Evolutionary conservation across 345 rosid species (phyloP), one percentile per base, ranked within the genome.

Genomic region (Citrus hindsii): DNA sequence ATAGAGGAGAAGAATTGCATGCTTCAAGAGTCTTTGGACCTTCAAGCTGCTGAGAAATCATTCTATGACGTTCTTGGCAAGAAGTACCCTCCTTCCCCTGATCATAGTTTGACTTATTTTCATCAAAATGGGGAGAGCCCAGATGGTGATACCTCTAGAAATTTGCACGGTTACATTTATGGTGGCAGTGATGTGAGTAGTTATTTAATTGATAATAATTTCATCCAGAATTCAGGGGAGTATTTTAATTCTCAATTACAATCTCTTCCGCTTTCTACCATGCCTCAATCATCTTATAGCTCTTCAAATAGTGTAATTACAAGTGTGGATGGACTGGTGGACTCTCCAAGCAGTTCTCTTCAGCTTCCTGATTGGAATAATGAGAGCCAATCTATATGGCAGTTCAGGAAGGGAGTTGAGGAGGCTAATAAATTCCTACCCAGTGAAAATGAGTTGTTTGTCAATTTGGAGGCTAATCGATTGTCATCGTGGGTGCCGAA

Each of bases 41-140:
- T 95, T 75, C 90, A 88, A 89, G 92, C 90, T 10, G 93, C 97
- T 10, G 99, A 95, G 88, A 90, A 90, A 83, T 87, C 99, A 2
- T 86, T 95, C n/a, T 95, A 95, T 56, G 98, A 93, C 66, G 96
- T 88, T 55, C 86, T 95, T 28, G 98, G 97, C 69, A 84, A 95
- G 88, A 95, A 89, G 76, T 92, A 95, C 74, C 99, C 99, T 40
- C 97, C 98, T 76, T 93, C 97, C 19, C 97, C 98, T 0, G 92
- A 89, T 55, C 86, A 63, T 0, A 77, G 37, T 63, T 71, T 80
- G 7, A 59, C 67, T 73, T 83, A 40, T 80, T 19, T 68, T 68
- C 59, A 73, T 58, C 76, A 37, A 64, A 83, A 63, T 65, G 69
- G 71, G 19, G 88, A 78, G 16, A 74, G 33, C 30, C 82, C 63